Evolutionary conservation across 169 alveolate genomes (phyloP), one percentile per base, ranked within the genome.

Genomic region (Plasmodium cynomolgi): DNA sequence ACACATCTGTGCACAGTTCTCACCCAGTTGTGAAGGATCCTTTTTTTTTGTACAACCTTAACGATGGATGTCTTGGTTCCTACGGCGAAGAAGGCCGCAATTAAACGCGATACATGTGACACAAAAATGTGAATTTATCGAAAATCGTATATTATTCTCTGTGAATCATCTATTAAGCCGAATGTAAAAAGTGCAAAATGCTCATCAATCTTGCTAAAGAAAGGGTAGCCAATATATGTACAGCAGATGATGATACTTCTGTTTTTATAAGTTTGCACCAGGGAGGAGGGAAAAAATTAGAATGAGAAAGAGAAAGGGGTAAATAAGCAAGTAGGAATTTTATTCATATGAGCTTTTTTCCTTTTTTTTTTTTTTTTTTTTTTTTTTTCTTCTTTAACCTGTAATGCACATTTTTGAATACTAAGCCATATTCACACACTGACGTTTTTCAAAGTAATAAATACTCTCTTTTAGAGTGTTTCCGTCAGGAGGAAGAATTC

Each of bases 1-100:
- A 15, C 23, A 41, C 54, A 44, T 44, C 56, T 44, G 56, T 44
- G 56, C 17, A 9, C n/a, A 44, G n/a, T 44, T 44, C 56, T 1
- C 56, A 50, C 13, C 62, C 62, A 13, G 62, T 15, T 23, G 62
- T 50, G 23, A 15, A 50, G 1, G 62, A 50, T 50, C 20, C 62
- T 68, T n/a, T 56, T 56, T 20, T 62, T 68, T 68, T 26, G 39
- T 15, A 41, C 84, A 77, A 20, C 44, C 84, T 77, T 77, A 41
- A 33, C 84, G 84, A 77, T 77, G 84, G 84, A 77, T 77, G 84
- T 77, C 84, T 77, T 77, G 84, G 84, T 77, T 77, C 84, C 84
- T 41, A 77, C 34, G 44, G 84, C 84, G 84, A 77, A 9, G 84
- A 77, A 77, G 84, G 84, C 34, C 77, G 77, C 77, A 68, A 29